These are phyloP conservation scores for Alternaria alternata DNA, from an alignment of 2,329 filamentous ascomycete genomes.

Conservation along the genomic window DNA sequence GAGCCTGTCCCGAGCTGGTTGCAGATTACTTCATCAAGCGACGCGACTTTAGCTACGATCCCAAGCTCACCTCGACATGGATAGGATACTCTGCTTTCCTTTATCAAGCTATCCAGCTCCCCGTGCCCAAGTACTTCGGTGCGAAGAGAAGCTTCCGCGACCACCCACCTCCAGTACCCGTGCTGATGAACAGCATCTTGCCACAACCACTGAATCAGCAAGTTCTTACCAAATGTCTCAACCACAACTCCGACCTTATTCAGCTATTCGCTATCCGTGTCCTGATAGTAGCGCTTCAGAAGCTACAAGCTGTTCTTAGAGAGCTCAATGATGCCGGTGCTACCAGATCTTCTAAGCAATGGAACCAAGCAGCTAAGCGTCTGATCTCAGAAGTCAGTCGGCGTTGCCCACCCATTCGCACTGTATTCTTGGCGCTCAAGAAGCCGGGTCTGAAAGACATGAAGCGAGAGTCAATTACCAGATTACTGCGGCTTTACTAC, in stretches of 20 bases:
- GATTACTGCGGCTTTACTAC: slow-evolving; percentile 84
- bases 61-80: slow-evolving; percentile 92
- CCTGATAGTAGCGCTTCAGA: slow-evolving; percentile 79
- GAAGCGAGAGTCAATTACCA: slow-evolving; percentile 79
- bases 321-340: slow-evolving; percentile 64
- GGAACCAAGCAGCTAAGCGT: slow-evolving; percentile 73
- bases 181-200: slow-evolving; percentile 85
- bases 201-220: slow-evolving; percentile 84
- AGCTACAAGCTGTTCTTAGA: slow-evolving; percentile 71
- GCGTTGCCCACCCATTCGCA: slow-evolving; percentile 81
- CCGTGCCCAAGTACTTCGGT: slow-evolving; percentile 76
- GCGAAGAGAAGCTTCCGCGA: slow-evolving; percentile 67
- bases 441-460: slow-evolving; percentile 74
- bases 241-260: slow-evolving; percentile 78
- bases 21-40: slow-evolving; percentile 87
- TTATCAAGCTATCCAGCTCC: slow-evolving; percentile 79
- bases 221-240: slow-evolving; percentile 79
- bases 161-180: slow-evolving; percentile 78
- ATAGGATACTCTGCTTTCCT: slow-evolving; percentile 91
- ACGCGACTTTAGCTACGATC: slow-evolving; percentile 80
- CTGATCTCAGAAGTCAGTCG: slow-evolving; percentile 78
- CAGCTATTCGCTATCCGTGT: slow-evolving; percentile 86
- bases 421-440: slow-evolving; percentile 78
- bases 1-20: slow-evolving; percentile 82
- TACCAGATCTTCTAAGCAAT: slow-evolving; percentile 58